Percentiles rank a stretch among this genome's conserved stretches.
These are phyloP conservation scores for Ceratocystis destructans DNA, from an alignment of 2,329 filamentous ascomycete genomes.

Conservation along the genomic window DNA sequence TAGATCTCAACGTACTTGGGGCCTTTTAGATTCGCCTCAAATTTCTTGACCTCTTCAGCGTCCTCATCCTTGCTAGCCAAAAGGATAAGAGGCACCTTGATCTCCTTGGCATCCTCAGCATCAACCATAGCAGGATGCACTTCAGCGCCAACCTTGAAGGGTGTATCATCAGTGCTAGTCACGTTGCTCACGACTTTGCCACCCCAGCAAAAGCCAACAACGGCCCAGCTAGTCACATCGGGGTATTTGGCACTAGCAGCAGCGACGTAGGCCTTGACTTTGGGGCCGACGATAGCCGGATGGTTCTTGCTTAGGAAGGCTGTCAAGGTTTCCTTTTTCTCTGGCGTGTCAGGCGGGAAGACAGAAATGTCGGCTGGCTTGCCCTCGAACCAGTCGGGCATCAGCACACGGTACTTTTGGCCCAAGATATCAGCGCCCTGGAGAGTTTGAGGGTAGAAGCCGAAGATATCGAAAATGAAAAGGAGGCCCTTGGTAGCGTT, in stretches of 20 bases:
- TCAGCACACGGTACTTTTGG: constrained; percentile 68
- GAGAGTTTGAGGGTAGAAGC: constrained; percentile 55
- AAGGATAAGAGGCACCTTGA: constrained; percentile 48
- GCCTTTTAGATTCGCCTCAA: constrained; percentile 38
- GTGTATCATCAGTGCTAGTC: constrained; percentile 32
- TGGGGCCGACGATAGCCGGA: constrained; percentile 34
- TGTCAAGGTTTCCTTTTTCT: constrained; percentile 46
- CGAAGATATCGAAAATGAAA: constrained; percentile 53
- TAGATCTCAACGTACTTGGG: constrained; percentile 53
- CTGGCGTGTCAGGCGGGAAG: constrained; percentile 50
- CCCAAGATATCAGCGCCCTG: constrained; percentile 57
- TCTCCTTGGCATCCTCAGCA: constrained; percentile 42
- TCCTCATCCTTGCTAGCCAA: constrained; percentile 54
- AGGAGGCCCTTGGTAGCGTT: constrained; percentile 45
- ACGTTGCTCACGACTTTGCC: constrained; percentile 49
- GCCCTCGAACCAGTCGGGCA: constrained; percentile 84
- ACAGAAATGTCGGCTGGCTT: constrained; percentile 44
- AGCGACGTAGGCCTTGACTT: constrained; percentile 42
- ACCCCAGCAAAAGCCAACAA: constrained; percentile 57
- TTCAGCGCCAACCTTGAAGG: constrained; percentile 36
- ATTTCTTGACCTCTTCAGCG: constrained; percentile 41
- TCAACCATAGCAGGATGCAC: constrained; percentile 54
- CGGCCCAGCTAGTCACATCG: constrained; percentile 43
- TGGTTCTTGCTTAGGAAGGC: constrained; percentile 43
- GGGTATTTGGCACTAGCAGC: constrained; percentile 40